phyloP scores from a whole-genome alignment of 2,329 filamentous ascomycete species.

The Ophiocordyceps robertsii region DNA sequence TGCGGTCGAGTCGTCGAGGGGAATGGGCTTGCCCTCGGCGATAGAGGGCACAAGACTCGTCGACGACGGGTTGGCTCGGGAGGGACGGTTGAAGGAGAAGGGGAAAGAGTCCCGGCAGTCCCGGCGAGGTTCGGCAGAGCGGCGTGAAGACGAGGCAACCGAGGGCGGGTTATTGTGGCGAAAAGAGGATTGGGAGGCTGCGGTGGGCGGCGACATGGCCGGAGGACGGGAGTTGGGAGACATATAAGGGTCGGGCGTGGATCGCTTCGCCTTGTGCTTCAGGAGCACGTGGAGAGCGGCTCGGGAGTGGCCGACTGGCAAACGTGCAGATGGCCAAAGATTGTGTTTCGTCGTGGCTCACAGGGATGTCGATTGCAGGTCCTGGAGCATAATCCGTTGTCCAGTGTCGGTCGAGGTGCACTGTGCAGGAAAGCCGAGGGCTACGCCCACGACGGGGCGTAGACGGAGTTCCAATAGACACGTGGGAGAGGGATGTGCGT shows the following conservation, averaged over 20 bases:
- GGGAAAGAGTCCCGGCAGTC: slow-evolving; percentile 27
- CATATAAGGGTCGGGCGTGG: neutral
- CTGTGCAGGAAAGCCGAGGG: neutral
- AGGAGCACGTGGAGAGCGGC: neutral
- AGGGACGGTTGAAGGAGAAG: slow-evolving; percentile 33
- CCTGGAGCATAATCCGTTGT: neutral
- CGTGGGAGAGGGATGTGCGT: too few relatives aligned
- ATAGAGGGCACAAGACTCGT: slow-evolving; percentile 39
- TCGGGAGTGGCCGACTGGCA: neutral
- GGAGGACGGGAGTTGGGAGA: neutral
- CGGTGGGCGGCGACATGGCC: slow-evolving; percentile 7
- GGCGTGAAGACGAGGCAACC: slow-evolving; percentile 11
- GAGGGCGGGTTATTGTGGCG: slow-evolving; percentile 8
- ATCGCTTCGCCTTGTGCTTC: neutral
- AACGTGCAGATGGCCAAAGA: neutral
- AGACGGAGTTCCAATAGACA: neutral
- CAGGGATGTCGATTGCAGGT: neutral
- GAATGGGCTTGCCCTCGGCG: slow-evolving; percentile 41
- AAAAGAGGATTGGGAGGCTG: slow-evolving; percentile 10
- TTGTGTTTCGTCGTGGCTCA: neutral
- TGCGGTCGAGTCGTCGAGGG: slow-evolving; percentile 41
- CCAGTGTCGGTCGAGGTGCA: neutral
- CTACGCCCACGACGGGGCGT: neutral
- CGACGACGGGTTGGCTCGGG: slow-evolving; percentile 35
- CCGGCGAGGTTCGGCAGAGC: slow-evolving; percentile 14